A percentile compares a stretch with the other conserved stretches of the same genome.
Evolutionary conservation across 148 eudicot species (phyloP).

Genomic region (Spergularia bocconei): DNA sequence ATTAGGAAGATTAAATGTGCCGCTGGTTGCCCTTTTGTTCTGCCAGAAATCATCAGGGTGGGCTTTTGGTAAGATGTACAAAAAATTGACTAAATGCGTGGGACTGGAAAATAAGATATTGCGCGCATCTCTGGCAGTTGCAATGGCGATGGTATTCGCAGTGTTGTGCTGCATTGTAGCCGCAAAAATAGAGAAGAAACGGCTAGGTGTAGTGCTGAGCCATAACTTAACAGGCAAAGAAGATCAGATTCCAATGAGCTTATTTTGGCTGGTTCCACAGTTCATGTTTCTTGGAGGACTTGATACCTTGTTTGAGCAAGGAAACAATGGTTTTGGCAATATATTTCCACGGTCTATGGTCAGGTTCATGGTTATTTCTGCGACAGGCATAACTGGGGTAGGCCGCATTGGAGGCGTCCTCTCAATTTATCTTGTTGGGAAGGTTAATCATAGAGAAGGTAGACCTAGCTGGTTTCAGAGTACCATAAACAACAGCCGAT

Average conservation of each 20-base stretch:
- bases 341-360: constrained; percentile 18
- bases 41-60: background rate
- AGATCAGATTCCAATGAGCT: constrained; percentile 21
- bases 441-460: background rate
- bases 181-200: constrained; percentile 27
- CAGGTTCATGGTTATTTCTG: constrained; percentile 10
- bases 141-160: constrained; percentile 10
- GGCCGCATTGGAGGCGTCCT: constrained; percentile 30
- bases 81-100: background rate
- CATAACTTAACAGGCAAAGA: constrained; percentile 27
- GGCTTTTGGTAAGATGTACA: background rate
- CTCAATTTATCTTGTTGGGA: constrained; percentile 28
- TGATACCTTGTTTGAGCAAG: constrained; percentile 1
- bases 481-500: constrained; percentile 32
- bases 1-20: constrained; percentile 20
- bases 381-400: constrained; percentile 19
- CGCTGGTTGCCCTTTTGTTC: constrained; percentile 20
- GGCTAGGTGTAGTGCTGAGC: constrained; percentile 17
- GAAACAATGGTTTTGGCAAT: constrained; percentile 9
- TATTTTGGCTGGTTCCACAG: constrained; percentile 29
- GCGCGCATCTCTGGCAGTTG: constrained; percentile 13
- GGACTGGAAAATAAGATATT: background rate
- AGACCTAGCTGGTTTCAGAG: constrained; percentile 32
- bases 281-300: constrained; percentile 20
- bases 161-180: constrained; percentile 34